Base-by-base conservation (phyloP, 140 eudicot species). In the Senecio squalidus region DNA sequence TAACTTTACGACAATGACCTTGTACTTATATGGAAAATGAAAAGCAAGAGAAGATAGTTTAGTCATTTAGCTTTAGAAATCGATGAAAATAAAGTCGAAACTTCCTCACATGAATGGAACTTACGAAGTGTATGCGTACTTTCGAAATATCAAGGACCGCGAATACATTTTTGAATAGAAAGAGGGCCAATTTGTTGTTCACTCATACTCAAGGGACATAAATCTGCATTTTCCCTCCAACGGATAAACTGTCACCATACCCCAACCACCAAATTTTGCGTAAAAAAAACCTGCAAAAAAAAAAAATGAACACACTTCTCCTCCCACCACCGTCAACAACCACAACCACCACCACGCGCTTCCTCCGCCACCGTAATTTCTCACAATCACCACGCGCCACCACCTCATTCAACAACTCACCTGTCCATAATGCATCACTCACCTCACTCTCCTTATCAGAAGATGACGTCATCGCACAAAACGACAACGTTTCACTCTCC, bases 321-420 rank as follows among this genome's bases (percentile, higher is more conserved):
- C 87, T 80, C 55, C 76, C 94, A 39, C 86, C 91, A n/a, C 94
- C 98, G 59, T 74, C 72, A 64, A 56, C 68, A 51, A 45, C 74
- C 74, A 20, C 14, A 6, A 39, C 67, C 27, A 60, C 67, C 38
- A 55, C 65, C 45, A 53, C 68, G 8, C 36, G 46, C 68, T 38
- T 47, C 72, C 40, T 47, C 61, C 81, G 31, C 71, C 69, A 56
- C 77, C 72, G 28, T 40, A 13, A n/a, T 66, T 31, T 7, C 56
- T 62, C 16, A 25, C 55, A 3, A 4, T 54, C 58, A 21, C 60
- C 75, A 7, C 53, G 57, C 58, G 27, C 57, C 63, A 8, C 82
- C 45, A 31, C 75, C 61, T 22, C 84, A 43, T 9, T 23, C 71
- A 45, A 69, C 56, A 56, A 52, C 72, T 64, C 79, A 2, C 76